phyloP scores from a whole-genome alignment of 257 asterid species.

The Solanum virginianum region DNA sequence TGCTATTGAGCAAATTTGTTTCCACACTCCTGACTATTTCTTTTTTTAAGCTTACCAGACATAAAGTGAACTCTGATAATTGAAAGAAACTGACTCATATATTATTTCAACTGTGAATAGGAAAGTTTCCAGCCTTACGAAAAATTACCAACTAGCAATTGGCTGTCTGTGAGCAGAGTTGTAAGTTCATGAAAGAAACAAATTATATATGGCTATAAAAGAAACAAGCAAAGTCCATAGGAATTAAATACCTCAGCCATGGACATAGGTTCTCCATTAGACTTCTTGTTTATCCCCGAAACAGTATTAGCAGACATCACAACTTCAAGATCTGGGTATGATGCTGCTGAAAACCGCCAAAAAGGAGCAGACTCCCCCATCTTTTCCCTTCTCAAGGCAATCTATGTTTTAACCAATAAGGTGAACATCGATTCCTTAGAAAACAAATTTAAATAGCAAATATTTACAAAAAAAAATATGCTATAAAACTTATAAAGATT shows the following conservation, averaged over 20 bases:
- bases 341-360: conserved; percentile 97
- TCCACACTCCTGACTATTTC: background rate
- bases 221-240: background rate
- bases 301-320: conserved; percentile 37
- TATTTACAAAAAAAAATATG: background rate
- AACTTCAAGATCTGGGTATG: conserved; percentile 93
- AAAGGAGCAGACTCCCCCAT: conserved; percentile 98
- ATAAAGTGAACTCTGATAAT: background rate
- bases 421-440: background rate
- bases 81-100: background rate
- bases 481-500: background rate
- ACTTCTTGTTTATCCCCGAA: conserved; percentile 17
- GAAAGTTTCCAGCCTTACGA: background rate
- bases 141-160: background rate
- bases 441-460: background rate
- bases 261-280: conserved; percentile 29
- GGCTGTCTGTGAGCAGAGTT: background rate
- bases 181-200: background rate
- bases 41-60: background rate
- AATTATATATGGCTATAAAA: background rate
- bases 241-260: conserved; percentile 49
- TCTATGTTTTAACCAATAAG: conserved; percentile 27
- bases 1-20: background rate
- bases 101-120: background rate
- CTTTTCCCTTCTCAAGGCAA: conserved; percentile 94